Evolutionary conservation across 345 rosid species (phyloP), one percentile per base, ranked within the genome.

Genomic region (Erucastrum elatum): DNA sequence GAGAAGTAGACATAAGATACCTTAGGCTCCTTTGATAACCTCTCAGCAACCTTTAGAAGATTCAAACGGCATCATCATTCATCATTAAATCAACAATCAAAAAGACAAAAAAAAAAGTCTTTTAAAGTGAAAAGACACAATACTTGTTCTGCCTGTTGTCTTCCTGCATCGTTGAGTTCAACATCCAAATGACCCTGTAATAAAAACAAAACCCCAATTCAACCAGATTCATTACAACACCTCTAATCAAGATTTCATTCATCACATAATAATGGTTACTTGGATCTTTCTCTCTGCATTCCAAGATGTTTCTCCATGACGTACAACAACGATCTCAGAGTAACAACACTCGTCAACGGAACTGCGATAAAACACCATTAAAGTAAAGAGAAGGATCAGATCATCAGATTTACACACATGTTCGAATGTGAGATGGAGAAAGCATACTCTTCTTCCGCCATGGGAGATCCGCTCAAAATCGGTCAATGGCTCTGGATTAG

Each of bases 271-370:
- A 89, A n/a, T n/a, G n/a, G 21, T 21, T 21, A 21, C 98, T 91
- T 90, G 97, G 76, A 91, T 77, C 76, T 85, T 90, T 82, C 91
- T 87, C 41, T 87, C 85, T 1, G 84, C 88, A 73, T 93, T 93
- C 98, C 95, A 93, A 72, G 81, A 87, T 34, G 95, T 93, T 84
- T 93, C 98, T 3, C 97, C 92, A 56, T 93, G 98, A 71, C 93
- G 95, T 8, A 93, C 87, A 44, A 91, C 90, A 71, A 93, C 67
- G 56, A 93, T 86, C 86, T 91, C 95, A 59, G 92, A 66, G 74
- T 67, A 88, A 64, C n/a, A n/a, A n/a, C 69, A 64, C 0, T 51
- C 84, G 35, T 70, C 75, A 1, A 61, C 77, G 16, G 80, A 82
- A 68, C 90, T 87, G 81, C 6, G 3, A 51, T 37, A 16, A 5